These are phyloP conservation scores for Amanita exitialis DNA, from an alignment of 768 basidiomycete species.

Conservation along the genomic window DNA sequence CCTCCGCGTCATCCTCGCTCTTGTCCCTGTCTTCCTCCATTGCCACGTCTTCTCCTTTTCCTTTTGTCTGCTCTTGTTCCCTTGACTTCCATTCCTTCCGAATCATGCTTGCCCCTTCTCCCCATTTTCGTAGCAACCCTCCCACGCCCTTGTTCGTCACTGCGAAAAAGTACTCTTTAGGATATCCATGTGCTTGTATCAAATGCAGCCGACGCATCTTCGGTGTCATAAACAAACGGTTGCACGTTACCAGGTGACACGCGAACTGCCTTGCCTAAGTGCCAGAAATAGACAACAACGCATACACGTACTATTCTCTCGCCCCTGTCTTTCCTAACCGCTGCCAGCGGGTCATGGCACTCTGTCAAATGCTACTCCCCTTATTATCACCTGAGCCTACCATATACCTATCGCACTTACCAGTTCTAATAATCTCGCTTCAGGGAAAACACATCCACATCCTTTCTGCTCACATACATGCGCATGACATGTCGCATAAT, in stretches of 20 bases:
- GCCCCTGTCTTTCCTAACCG: conserved; percentile 64
- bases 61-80: conserved; percentile 3
- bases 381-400: background rate
- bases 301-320: conserved; percentile 65
- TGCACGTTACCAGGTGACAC: conserved; percentile 58
- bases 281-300: conserved; percentile 3
- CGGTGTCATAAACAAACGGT: conserved; percentile 56
- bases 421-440: conserved; percentile 65
- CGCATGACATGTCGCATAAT: conserved; percentile 78
- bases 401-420: conserved; percentile 34
- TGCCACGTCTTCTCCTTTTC: background rate
- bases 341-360: conserved; percentile 82
- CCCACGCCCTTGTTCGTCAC: conserved; percentile 89
- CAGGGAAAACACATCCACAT: conserved; percentile 81
- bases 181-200: conserved; percentile 73
- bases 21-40: conserved; percentile 17
- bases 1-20: conserved; percentile 13
- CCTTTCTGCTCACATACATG: conserved; percentile 65
- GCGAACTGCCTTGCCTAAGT: conserved; percentile 44
- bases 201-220: conserved; percentile 74
- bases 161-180: conserved; percentile 85
- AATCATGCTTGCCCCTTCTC: conserved; percentile 74
- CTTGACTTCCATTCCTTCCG: conserved; percentile 59
- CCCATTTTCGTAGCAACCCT: conserved; percentile 69
- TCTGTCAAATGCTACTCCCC: conserved; percentile 65